Percentiles rank a stretch among this genome's conserved stretches.
Conservation (phyloP, 306 rosid species). For the Vigna nakashimae region DNA sequence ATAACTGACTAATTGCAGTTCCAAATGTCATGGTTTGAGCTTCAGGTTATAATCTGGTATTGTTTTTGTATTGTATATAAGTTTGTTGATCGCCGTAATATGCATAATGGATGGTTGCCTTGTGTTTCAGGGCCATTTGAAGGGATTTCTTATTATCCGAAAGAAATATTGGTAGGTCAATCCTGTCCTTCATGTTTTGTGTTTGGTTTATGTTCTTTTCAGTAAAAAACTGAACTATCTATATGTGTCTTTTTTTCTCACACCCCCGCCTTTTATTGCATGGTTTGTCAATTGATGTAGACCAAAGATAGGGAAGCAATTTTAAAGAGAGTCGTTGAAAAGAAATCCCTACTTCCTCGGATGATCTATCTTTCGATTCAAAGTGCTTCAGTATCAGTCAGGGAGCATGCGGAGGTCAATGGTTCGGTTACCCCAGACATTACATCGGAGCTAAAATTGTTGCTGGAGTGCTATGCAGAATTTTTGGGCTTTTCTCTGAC, state of each 20-base stretch:
- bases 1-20: not conserved
- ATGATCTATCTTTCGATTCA: constrained; percentile 86
- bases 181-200: constrained; percentile 32
- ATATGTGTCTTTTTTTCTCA: not conserved
- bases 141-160: constrained; percentile 81
- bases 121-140: constrained; percentile 77
- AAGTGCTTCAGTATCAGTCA: constrained; percentile 73
- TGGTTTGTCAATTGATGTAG: constrained; percentile 58
- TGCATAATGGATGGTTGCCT: constrained; percentile 26
- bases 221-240: constrained; percentile 2
- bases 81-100: constrained; percentile 2
- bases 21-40: constrained; percentile 7
- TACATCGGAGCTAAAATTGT: constrained; percentile 70
- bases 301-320: constrained; percentile 65
- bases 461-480: constrained; percentile 83
- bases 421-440: constrained; percentile 64
- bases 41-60: constrained; percentile 10
- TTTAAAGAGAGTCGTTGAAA: constrained; percentile 72
- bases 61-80: constrained; percentile 14
- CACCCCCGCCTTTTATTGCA: constrained; percentile 16
- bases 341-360: constrained; percentile 92
- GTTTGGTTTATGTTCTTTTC: constrained; percentile 28
- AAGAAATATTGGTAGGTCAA: constrained; percentile 68
- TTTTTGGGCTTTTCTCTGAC: constrained; percentile 69
- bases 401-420: constrained; percentile 72